A percentile compares a stretch with the other conserved stretches of the same genome.
phyloP scores from a whole-genome alignment of 306 rosid species.

The Cicer cuneatum region DNA sequence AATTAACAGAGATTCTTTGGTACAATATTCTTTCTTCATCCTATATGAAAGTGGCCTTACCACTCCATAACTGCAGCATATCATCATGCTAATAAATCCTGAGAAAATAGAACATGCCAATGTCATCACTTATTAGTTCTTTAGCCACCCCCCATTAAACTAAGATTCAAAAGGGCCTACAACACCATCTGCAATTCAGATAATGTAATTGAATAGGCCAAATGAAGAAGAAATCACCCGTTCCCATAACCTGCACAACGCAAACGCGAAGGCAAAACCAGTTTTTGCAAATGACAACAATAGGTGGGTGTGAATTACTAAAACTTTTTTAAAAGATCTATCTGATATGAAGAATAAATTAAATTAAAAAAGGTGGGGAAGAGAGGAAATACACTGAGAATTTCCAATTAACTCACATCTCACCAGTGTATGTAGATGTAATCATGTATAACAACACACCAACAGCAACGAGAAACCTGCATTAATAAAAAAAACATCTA shows the following conservation, averaged over 20 bases:
- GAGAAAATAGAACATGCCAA: slow-evolving; percentile 54
- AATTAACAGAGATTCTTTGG: slow-evolving; percentile 52
- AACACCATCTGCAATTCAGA: slow-evolving; percentile 63
- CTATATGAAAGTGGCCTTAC: slow-evolving; percentile 50
- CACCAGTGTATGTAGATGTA: slow-evolving; percentile 51
- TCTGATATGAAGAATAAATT: slow-evolving; percentile 2
- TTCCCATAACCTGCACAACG: slow-evolving; percentile 53
- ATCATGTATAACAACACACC: slow-evolving; percentile 48
- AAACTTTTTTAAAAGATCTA: slow-evolving; percentile 7
- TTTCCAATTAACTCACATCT: slow-evolving; percentile 49
- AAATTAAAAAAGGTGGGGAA: slow-evolving; percentile 12
- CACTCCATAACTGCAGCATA: slow-evolving; percentile 54
- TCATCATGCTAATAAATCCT: slow-evolving; percentile 50
- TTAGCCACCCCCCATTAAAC: slow-evolving; percentile 49
- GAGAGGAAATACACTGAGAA: slow-evolving; percentile 28
- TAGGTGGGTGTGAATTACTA: slow-evolving; percentile 8
- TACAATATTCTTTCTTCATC: slow-evolving; percentile 51
- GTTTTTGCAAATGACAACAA: slow-evolving; percentile 36
- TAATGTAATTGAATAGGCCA: slow-evolving; percentile 50
- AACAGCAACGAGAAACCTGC: slow-evolving; percentile 69
- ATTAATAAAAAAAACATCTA: slow-evolving; percentile 57
- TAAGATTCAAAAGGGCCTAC: slow-evolving; percentile 56
- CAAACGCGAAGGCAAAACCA: slow-evolving; percentile 44
- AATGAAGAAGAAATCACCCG: slow-evolving; percentile 52
- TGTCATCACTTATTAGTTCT: slow-evolving; percentile 54